Percentiles rank a stretch among this genome's conserved stretches.
Conservation (phyloP, 2,329 filamentous ascomycete genomes). For the Blastomyces gilchristii region DNA sequence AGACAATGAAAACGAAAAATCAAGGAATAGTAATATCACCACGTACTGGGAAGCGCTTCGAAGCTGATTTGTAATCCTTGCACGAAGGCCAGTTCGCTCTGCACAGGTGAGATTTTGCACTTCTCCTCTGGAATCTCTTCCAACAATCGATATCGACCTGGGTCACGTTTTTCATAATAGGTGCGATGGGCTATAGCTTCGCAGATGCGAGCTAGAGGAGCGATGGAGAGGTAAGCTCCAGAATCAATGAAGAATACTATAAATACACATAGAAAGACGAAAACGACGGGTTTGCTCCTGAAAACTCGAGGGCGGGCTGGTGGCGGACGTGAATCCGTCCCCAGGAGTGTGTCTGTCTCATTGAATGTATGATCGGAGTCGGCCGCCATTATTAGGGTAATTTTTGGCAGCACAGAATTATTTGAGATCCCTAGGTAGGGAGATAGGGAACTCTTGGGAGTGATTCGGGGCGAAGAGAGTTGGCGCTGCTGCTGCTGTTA, state of each 20-base stretch:
- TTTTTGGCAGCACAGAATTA: background rate
- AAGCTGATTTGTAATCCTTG: conserved; percentile 43
- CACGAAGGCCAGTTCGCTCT: conserved; percentile 41
- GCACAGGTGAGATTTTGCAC: conserved; percentile 42
- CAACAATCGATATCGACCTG: conserved; percentile 33
- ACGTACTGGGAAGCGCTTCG: conserved; percentile 33
- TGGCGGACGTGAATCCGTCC: background rate
- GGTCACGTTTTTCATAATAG: conserved; percentile 35
- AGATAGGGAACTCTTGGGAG: too few species aligned
- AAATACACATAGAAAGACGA: conserved; percentile 11
- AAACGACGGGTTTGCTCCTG: conserved; percentile 9
- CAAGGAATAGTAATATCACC: too few species aligned
- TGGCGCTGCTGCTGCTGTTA: background rate
- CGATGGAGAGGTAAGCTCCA: conserved; percentile 10
- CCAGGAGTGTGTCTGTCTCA: background rate
- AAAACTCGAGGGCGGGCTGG: background rate
- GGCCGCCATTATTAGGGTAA: background rate
- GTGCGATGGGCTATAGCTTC: conserved; percentile 41
- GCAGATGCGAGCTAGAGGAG: conserved; percentile 35
- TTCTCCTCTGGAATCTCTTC: conserved; percentile 38
- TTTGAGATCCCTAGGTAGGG: background rate
- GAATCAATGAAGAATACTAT: conserved; percentile 12
- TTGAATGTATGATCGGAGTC: background rate
- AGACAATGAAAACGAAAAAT: background rate
- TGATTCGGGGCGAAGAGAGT: too few species aligned